Evolutionary conservation across 2,329 filamentous ascomycete genomes (phyloP), one percentile per base, ranked within the genome.

Genomic region (Alternaria dauci): DNA sequence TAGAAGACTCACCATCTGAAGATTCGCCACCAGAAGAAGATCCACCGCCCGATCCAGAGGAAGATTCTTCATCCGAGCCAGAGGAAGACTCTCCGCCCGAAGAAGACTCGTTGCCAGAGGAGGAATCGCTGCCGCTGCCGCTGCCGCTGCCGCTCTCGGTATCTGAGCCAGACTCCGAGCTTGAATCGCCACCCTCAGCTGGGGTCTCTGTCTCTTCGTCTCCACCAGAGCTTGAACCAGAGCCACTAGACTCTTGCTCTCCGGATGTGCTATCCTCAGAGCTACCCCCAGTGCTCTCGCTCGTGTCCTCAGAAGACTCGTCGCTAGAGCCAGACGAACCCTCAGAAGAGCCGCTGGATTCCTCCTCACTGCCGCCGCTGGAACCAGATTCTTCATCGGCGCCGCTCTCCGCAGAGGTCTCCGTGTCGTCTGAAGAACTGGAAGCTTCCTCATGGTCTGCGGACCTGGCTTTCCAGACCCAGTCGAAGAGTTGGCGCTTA

Each of bases 221-320:
- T 36, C 47, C 52, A 14, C 46, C 20, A 50, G 48, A 57, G 30
- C 54, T 28, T 16, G 61, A 58, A 26, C 26, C 52, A 3, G 41
- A 43, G 47, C 20, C 44, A 7, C 32, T 18, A 16, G 34, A 7
- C 9, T 55, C 5, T n/a, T 46, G 25, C 11, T 36, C 41, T 5
- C 36, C 51, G 11, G 25, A 28, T 43, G 38, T 11, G 43, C 25
- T n/a, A n/a, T 32, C 16, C 8, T 28, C 32, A 8, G 46, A 25
- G 26, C 43, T 46, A 26, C 28, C 43, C 30, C 43, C 26, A 7
- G 26, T 46, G 30, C 46, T 50, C 3, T 50, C 46, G 18, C 30
- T 48, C 3, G 18, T 8, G 18, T 36, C 30, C 7, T 4, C 8
- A 8, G 46, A 48, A n/a, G 46, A 48, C 18, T 36, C 23, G 32